phyloP scores from a whole-genome alignment of 1,284 basidiomycete genomes.

The Heterobasidion parviporum region DNA sequence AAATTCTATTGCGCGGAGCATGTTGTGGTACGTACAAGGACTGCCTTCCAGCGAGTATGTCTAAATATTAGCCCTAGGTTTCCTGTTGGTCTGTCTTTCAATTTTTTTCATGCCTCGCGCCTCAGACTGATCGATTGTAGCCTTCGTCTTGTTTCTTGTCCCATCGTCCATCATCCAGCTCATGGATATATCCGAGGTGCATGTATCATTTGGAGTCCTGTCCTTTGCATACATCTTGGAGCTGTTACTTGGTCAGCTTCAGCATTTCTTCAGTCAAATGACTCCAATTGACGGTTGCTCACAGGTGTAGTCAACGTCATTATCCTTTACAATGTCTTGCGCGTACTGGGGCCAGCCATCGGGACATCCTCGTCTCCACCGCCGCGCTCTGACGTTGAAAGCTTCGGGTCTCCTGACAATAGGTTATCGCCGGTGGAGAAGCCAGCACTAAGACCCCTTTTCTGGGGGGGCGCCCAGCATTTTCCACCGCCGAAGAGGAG shows the following conservation, averaged over 20 bases:
- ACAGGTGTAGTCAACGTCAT: slow-evolving; percentile 55
- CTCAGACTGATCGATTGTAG: slow-evolving; percentile 22
- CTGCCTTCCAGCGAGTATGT: background rate
- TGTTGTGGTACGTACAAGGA: slow-evolving; percentile 49
- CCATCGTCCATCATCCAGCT: slow-evolving; percentile 51
- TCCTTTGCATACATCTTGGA: slow-evolving; percentile 46
- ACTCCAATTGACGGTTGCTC: slow-evolving; percentile 5
- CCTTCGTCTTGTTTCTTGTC: slow-evolving; percentile 49
- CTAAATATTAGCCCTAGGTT: slow-evolving; percentile 32
- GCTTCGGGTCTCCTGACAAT: slow-evolving; percentile 21
- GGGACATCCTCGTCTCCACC: slow-evolving; percentile 8
- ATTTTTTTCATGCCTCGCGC: background rate
- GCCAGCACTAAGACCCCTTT: background rate
- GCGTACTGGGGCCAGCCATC: slow-evolving; percentile 51
- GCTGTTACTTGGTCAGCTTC: slow-evolving; percentile 40
- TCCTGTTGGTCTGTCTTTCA: slow-evolving; percentile 42
- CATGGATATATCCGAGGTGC: slow-evolving; percentile 36
- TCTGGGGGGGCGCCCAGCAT: background rate
- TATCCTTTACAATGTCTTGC: slow-evolving; percentile 60
- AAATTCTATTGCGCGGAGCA: slow-evolving; percentile 46
- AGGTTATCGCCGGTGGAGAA: slow-evolving; percentile 15
- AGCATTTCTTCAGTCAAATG: slow-evolving; percentile 13
- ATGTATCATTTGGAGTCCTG: slow-evolving; percentile 33
- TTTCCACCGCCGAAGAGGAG: background rate
- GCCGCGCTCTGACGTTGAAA: slow-evolving; percentile 19